Conservation (phyloP, 1,284 basidiomycete genomes). For the Ceratobasidium sp. region DNA sequence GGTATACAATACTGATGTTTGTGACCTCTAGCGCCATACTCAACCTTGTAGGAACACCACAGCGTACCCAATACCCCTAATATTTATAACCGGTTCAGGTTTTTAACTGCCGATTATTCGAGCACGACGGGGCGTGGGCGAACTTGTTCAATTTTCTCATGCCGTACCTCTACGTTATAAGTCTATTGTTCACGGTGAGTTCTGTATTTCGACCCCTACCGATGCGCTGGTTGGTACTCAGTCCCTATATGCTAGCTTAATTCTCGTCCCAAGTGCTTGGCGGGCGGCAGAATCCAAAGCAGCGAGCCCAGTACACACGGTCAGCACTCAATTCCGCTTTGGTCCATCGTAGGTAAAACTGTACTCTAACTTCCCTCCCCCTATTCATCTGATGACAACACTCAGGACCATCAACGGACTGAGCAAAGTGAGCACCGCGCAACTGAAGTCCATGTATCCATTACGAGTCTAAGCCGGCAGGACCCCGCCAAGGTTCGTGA, state of each 20-base stretch:
- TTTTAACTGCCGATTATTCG: conserved; percentile 13
- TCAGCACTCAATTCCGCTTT: conserved; percentile 6
- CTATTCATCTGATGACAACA: background rate
- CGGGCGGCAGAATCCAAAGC: conserved; percentile 2
- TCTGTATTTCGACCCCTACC: background rate
- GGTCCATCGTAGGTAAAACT: background rate
- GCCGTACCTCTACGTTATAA: conserved; percentile 31
- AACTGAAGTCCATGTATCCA: conserved; percentile 20
- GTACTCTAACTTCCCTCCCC: too few relatives aligned
- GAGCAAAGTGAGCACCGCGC: background rate
- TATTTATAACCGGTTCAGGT: background rate
- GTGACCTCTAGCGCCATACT: conserved; percentile 6
- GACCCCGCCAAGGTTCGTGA: conserved; percentile 23
- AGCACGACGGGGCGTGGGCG: conserved; percentile 4
- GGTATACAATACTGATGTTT: background rate
- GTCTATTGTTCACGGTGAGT: conserved; percentile 30
- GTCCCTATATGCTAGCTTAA: conserved; percentile 11
- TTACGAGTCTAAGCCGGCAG: background rate
- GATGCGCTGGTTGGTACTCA: background rate
- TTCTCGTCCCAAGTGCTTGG: conserved; percentile 4
- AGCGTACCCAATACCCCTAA: background rate
- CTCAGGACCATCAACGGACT: background rate
- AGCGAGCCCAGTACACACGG: background rate
- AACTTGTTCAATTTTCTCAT: conserved; percentile 22
- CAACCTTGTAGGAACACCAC: conserved; percentile 5